Percentiles rank a stretch among this genome's conserved stretches.
Conservation (phyloP, 441 rosid species). For the Arabidopsis lyrata region DNA sequence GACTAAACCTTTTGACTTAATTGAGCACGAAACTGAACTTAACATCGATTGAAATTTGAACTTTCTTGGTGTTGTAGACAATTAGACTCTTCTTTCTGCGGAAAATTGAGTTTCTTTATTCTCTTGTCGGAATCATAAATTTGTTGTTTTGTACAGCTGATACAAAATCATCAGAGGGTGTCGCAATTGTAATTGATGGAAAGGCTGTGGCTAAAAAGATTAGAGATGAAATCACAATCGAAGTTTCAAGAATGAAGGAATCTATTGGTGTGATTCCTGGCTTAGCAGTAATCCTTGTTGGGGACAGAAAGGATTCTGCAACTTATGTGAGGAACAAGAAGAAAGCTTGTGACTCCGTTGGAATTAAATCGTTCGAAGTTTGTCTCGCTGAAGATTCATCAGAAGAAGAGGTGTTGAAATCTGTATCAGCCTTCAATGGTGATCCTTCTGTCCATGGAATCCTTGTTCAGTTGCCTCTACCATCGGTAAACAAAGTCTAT, state of each 20-base stretch:
- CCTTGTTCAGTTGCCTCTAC: constrained; percentile 90
- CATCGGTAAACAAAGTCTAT: constrained; percentile 50
- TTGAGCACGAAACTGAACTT: neutral
- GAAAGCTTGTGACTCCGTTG: constrained; percentile 87
- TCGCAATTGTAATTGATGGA: constrained; percentile 79
- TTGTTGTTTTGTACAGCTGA: constrained; percentile 43
- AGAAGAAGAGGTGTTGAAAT: constrained; percentile 70
- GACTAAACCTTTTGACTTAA: neutral
- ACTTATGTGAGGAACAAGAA: constrained; percentile 91
- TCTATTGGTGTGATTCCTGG: constrained; percentile 76
- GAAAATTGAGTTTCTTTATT: neutral
- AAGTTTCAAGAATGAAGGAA: constrained; percentile 81
- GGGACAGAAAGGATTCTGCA: constrained; percentile 84
- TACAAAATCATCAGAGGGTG: constrained; percentile 41
- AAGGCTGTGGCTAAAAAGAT: constrained; percentile 73
- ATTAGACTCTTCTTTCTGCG: neutral
- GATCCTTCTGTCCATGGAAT: constrained; percentile 88
- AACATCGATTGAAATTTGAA: neutral
- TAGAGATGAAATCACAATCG: constrained; percentile 67
- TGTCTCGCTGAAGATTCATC: constrained; percentile 60
- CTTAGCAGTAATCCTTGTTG: constrained; percentile 84
- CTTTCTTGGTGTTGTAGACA: neutral
- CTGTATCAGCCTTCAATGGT: constrained; percentile 62
- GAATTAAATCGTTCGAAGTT: constrained; percentile 76
- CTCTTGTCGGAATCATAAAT: neutral